These are phyloP conservation scores for Neophaeococcomyces mojaviensis DNA, from an alignment of 2,329 filamentous ascomycete genomes.

Conservation along the genomic window DNA sequence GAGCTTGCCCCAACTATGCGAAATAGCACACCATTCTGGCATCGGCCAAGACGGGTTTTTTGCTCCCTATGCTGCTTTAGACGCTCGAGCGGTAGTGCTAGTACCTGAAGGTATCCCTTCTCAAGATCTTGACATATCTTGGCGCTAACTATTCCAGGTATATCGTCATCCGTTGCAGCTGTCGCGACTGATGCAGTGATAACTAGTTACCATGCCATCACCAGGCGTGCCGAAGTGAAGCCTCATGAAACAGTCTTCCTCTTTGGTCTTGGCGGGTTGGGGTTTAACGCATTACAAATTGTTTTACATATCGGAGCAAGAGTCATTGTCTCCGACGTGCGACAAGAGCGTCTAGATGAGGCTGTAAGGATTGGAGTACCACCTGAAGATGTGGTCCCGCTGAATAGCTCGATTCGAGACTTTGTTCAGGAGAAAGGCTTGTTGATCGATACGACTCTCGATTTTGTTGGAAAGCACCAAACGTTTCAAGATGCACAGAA, in stretches of 20 bases:
- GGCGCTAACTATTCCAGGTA: not conserved
- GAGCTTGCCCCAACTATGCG: constrained; percentile 28
- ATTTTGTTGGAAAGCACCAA: too few species aligned
- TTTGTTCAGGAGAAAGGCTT: constrained; percentile 20
- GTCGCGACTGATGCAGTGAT: constrained; percentile 37
- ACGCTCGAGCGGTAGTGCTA: constrained; percentile 23
- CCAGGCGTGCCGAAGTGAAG: constrained; percentile 30
- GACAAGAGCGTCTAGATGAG: constrained; percentile 25
- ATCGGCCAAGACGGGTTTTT: constrained; percentile 40
- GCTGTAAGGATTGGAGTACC: constrained; percentile 29
- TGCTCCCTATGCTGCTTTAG: constrained; percentile 32
- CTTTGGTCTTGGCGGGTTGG: constrained; percentile 36
- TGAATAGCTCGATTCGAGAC: constrained; percentile 24
- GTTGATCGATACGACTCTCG: too few species aligned
- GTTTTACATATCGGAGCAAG: constrained; percentile 44
- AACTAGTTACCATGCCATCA: constrained; percentile 36
- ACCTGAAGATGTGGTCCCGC: constrained; percentile 26
- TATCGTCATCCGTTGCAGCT: constrained; percentile 28
- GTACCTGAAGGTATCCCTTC: too few species aligned
- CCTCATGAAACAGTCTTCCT: constrained; percentile 32
- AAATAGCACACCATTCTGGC: constrained; percentile 32
- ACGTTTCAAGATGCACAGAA: too few species aligned
- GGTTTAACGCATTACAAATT: constrained; percentile 36
- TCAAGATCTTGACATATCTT: too few species aligned
- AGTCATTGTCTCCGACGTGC: constrained; percentile 30